phyloP scores from a whole-genome alignment of 2,329 filamentous ascomycete genomes.

The Ophiosphaerella herpotricha region DNA sequence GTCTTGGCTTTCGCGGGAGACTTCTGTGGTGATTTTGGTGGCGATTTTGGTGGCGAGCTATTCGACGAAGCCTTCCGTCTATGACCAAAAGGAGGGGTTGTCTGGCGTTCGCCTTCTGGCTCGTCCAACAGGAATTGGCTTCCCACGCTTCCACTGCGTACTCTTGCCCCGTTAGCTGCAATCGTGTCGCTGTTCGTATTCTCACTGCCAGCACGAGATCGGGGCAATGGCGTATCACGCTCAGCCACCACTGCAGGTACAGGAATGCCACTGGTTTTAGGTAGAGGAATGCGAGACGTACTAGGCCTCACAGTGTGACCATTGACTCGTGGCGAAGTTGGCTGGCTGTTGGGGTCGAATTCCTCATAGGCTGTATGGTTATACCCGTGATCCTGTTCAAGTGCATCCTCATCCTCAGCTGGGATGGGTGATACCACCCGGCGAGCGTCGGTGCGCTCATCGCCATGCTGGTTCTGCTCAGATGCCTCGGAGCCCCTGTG shows the following conservation, averaged over 20 bases:
- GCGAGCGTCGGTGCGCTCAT: constrained; percentile 35
- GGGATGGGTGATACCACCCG: constrained; percentile 46
- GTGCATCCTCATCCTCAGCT: constrained; percentile 50
- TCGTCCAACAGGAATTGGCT: constrained; percentile 60
- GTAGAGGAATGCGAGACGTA: constrained; percentile 83
- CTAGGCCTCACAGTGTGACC: constrained; percentile 57
- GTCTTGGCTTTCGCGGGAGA: constrained; percentile 49
- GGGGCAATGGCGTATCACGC: constrained; percentile 69
- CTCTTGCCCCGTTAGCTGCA: constrained; percentile 65
- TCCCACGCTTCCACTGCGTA: constrained; percentile 70
- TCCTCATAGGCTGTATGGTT: constrained; percentile 80
- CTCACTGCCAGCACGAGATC: constrained; percentile 61
- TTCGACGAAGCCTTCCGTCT: constrained; percentile 25
- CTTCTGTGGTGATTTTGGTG: constrained; percentile 33
- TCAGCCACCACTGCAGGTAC: constrained; percentile 74
- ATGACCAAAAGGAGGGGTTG: constrained; percentile 25
- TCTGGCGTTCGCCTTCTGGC: constrained; percentile 32
- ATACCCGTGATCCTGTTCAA: constrained; percentile 54
- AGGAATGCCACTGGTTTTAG: constrained; percentile 77
- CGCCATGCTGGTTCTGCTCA: constrained; percentile 27
- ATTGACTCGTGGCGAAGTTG: constrained; percentile 50
- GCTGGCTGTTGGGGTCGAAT: constrained; percentile 61
- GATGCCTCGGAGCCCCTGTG: constrained; percentile 40
- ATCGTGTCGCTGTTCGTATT: constrained; percentile 65
- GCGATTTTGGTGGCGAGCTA: constrained; percentile 22